Conservation (phyloP, 169 alveolate genomes). For the Ichthyophthirius multifiliis region DNA sequence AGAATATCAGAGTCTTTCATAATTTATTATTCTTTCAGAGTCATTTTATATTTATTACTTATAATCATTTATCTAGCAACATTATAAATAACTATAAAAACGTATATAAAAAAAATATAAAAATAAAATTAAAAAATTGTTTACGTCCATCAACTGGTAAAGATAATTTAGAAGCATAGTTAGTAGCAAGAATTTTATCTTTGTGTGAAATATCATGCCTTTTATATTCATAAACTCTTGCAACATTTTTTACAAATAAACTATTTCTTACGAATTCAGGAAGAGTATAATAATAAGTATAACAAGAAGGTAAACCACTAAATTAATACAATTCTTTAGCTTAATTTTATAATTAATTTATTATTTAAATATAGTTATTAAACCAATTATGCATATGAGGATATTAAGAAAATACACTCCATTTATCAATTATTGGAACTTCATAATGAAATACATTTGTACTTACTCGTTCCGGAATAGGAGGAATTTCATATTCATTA, state of each 20-base stretch:
- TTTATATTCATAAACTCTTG: neutral
- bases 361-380: neutral
- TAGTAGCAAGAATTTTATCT: neutral
- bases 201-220: neutral
- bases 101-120: too few species aligned
- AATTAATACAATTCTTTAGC: neutral
- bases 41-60: neutral
- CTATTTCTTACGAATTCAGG: conserved; percentile 4
- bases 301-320: neutral
- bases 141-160: neutral
- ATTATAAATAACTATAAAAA: neutral
- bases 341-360: neutral
- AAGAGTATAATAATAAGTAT: neutral
- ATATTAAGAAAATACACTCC: neutral
- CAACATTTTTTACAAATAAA: neutral
- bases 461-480: neutral
- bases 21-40: neutral
- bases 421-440: neutral
- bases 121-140: neutral
- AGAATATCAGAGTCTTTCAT: neutral
- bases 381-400: conserved; percentile 5
- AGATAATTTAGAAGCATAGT: neutral
- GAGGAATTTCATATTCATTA: neutral
- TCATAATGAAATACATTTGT: neutral
- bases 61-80: neutral